phyloP scores from a whole-genome alignment of 2,329 filamentous ascomycete genomes.

The Fusarium incarnatum region DNA sequence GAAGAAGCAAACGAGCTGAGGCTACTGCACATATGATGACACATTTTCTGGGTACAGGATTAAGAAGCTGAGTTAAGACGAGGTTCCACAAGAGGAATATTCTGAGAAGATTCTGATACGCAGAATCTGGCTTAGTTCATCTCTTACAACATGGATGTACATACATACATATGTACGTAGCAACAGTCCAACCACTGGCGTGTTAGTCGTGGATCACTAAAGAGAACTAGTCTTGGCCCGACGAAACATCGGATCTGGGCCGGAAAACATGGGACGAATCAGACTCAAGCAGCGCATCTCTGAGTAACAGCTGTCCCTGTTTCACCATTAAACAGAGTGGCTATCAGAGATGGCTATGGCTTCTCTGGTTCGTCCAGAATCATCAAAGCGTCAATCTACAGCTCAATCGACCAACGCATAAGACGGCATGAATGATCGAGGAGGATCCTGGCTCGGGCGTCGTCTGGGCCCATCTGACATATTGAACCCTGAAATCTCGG shows the following conservation, averaged over 20 bases:
- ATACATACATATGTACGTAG: neutral
- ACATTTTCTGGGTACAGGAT: constrained; percentile 28
- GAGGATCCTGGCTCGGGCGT: constrained; percentile 19
- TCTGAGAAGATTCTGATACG: constrained; percentile 13
- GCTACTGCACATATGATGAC: constrained; percentile 35
- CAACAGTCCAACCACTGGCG: constrained; percentile 10
- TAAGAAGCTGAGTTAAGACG: constrained; percentile 11
- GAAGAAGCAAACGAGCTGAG: constrained; percentile 8
- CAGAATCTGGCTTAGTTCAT: neutral
- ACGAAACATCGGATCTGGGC: constrained; percentile 24
- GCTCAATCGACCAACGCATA: constrained; percentile 26
- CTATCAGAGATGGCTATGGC: constrained; percentile 1
- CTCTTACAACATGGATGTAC: neutral
- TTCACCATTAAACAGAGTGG: constrained; percentile 25
- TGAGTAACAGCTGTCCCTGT: constrained; percentile 29
- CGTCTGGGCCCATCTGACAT: constrained; percentile 31
- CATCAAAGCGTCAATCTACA: constrained; percentile 8
- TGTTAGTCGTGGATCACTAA: constrained; percentile 14
- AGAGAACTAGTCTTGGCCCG: constrained; percentile 9
- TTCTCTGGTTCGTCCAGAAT: constrained; percentile 7
- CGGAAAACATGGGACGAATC: constrained; percentile 37
- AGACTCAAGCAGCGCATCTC: constrained; percentile 16
- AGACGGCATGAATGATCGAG: constrained; percentile 26
- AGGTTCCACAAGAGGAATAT: constrained; percentile 30
- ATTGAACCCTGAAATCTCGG: constrained; percentile 5